Evolutionary conservation across 805 yeast species (phyloP), one percentile per base, ranked within the genome.

Genomic region (Zygoascus tannicola): DNA sequence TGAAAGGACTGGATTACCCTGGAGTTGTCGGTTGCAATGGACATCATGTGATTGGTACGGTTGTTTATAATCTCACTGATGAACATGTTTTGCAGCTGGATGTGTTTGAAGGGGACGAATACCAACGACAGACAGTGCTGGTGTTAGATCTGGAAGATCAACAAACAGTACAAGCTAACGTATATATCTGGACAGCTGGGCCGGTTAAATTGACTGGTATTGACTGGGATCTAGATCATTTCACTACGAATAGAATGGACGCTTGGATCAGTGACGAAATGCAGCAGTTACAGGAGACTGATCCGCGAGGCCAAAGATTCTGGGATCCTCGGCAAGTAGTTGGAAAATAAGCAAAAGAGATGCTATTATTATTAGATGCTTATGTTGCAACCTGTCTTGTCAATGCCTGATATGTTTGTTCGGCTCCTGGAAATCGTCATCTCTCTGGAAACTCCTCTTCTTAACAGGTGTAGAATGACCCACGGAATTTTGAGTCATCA

Each of bases 91-190:
- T 28, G 5, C 47, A 44, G 22, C 38, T 56, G 20, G 60, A 56
- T 40, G 22, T 45, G 30, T 56, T 56, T 44, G 60, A 56, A 44
- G 59, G 59, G 10, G 52, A 45, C 28, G 55, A 56, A 22, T 56
- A 56, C 32, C 15, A 22, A 8, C 46, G 59, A 18, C 32, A 38
- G 26, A 28, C 30, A 4, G 51, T 51, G 3, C 21, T 21, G 4
- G 54, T 55, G 5, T 2, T 14, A 7, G 55, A 52, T 36, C 30
- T n/a, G n/a, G 43, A 35, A 5, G 19, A 38, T 2, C 35, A 30
- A 3, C 23, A 15, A 7, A 4, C 15, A 1, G 48, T 43, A 10
- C 30, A 44, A 7, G 56, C 54, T 2, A 20, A 42, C 36, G 41
- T 46, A 2, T 56, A 56, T 34, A 16, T 44, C 4, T 56, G 57